Conservation (phyloP, 2,329 filamentous ascomycete genomes). For the Fusarium nodosum region DNA sequence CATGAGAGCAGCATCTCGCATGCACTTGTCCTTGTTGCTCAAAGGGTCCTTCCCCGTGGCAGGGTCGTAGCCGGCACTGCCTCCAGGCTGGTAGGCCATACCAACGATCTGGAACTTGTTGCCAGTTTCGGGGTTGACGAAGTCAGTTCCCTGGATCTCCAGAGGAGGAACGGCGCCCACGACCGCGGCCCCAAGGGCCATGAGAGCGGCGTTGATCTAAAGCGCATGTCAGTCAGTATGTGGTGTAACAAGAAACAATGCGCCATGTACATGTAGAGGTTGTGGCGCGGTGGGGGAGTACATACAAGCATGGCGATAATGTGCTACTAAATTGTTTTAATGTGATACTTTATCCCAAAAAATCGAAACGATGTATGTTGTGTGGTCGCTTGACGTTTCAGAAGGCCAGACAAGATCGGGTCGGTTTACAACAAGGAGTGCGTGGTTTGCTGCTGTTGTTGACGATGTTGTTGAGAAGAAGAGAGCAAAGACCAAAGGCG, state of each 20-base stretch:
- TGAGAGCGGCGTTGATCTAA: slow-evolving; percentile 60
- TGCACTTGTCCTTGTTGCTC: slow-evolving; percentile 69
- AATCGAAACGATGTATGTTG: slow-evolving; percentile 18
- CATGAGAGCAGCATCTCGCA: slow-evolving; percentile 75
- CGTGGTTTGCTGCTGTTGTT: slow-evolving; percentile 15
- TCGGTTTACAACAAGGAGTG: slow-evolving; percentile 20
- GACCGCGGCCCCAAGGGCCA: slow-evolving; percentile 66
- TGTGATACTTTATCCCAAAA: slow-evolving; percentile 24
- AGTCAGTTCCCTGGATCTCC: slow-evolving; percentile 68
- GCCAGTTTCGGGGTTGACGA: slow-evolving; percentile 70
- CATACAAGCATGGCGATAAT: slow-evolving; percentile 49
- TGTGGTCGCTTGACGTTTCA: slow-evolving; percentile 7
- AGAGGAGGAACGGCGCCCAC: slow-evolving; percentile 70
- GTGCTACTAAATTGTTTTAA: slow-evolving; percentile 12
- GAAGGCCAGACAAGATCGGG: slow-evolving; percentile 10
- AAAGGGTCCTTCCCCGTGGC: slow-evolving; percentile 68
- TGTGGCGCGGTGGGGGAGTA: slow-evolving; percentile 9
- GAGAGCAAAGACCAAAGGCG: slow-evolving; percentile 2
- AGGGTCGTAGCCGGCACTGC: slow-evolving; percentile 72
- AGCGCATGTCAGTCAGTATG: slow-evolving; percentile 37
- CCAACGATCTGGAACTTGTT: slow-evolving; percentile 76
- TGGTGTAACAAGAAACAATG: not conserved
- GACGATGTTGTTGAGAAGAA: slow-evolving; percentile 4
- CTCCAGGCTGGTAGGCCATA: slow-evolving; percentile 77
- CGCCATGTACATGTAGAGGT: not conserved